phyloP scores from a whole-genome alignment of 345 rosid genomes.

The Pugionium dolabratum region DNA sequence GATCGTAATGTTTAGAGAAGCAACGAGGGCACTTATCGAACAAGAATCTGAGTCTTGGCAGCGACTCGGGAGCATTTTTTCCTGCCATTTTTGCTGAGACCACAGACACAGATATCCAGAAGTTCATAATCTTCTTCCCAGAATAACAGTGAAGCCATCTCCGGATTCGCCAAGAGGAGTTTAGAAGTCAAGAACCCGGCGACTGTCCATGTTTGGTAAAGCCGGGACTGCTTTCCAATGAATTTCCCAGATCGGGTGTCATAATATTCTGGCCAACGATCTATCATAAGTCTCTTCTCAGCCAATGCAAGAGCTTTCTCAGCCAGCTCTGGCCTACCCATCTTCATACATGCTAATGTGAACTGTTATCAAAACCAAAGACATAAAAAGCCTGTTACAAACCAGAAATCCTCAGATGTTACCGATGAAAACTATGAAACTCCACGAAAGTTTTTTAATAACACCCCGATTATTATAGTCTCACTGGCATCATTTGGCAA shows the following conservation, averaged over 20 bases:
- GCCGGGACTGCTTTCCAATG: conserved; percentile 86
- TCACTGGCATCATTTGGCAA: neutral
- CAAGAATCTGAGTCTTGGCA: conserved; percentile 86
- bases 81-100: conserved; percentile 72
- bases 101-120: conserved; percentile 84
- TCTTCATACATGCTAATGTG: conserved; percentile 95
- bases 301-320: conserved; percentile 76
- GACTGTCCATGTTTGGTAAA: conserved; percentile 90
- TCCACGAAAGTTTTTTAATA: neutral
- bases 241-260: conserved; percentile 86
- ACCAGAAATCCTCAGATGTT: neutral
- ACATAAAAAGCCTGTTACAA: neutral
- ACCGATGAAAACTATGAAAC: neutral
- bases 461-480: too few relatives aligned
- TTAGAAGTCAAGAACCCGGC: conserved; percentile 88
- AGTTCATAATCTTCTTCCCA: conserved; percentile 97
- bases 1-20: conserved; percentile 2
- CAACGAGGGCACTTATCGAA: conserved; percentile 44
- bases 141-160: conserved; percentile 72
- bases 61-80: conserved; percentile 90
- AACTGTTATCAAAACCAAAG: conserved; percentile 52
- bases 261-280: conserved; percentile 93
- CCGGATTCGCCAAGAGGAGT: conserved; percentile 75
- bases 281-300: conserved; percentile 71
- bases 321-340: conserved; percentile 77